A percentile compares a stretch with the other conserved stretches of the same genome.
Evolutionary conservation across 257 asterid species (phyloP).

Genomic region (Capsicum chinense): DNA sequence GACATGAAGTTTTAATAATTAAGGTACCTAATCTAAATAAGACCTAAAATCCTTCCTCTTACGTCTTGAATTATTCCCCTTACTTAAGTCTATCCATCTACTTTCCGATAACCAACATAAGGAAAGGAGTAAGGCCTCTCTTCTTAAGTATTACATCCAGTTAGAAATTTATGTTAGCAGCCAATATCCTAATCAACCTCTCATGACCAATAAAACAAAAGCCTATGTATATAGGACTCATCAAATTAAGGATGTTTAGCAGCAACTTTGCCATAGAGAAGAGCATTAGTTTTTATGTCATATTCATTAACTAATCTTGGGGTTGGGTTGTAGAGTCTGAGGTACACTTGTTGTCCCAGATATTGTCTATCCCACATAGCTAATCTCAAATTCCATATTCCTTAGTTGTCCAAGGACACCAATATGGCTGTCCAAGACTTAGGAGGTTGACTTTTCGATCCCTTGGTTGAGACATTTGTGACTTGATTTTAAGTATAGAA

Average conservation of each 20-base stretch:
- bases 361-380: constrained; percentile 92
- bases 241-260: constrained; percentile 18
- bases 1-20: background rate
- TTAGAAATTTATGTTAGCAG: background rate
- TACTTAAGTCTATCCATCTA: background rate
- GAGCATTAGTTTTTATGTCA: constrained; percentile 66
- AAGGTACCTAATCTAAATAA: background rate
- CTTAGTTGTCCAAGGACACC: constrained; percentile 92
- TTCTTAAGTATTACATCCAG: background rate
- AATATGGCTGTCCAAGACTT: constrained; percentile 81
- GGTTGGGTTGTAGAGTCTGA: constrained; percentile 69
- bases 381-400: constrained; percentile 97
- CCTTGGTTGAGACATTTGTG: too few relatives aligned
- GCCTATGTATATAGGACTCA: background rate
- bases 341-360: constrained; percentile 87
- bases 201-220: constrained; percentile 26
- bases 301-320: constrained; percentile 69
- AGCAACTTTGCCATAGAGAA: constrained; percentile 83
- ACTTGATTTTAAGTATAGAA: too few relatives aligned
- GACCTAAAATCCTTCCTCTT: background rate
- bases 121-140: background rate
- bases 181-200: constrained; percentile 24
- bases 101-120: background rate
- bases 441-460: constrained; percentile 36
- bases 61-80: background rate